phyloP scores from a whole-genome alignment of 495 filamentous ascomycete species.

The Tuber microsphaerosporum region DNA sequence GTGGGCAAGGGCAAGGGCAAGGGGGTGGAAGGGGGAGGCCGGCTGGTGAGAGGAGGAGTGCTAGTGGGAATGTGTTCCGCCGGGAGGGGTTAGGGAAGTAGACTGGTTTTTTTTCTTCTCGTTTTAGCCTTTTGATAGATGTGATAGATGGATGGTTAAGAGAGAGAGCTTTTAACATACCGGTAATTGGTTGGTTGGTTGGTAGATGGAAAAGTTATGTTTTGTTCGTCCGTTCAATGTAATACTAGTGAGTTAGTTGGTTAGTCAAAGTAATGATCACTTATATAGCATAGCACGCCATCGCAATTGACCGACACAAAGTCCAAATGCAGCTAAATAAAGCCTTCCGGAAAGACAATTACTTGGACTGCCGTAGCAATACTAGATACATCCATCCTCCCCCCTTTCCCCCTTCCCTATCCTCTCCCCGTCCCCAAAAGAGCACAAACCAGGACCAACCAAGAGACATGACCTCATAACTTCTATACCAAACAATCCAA shows the following conservation, averaged over 20 bases:
- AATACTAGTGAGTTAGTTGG: background rate
- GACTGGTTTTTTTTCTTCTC: constrained; percentile 16
- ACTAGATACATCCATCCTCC: background rate
- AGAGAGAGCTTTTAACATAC: background rate
- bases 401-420: background rate
- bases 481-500: background rate
- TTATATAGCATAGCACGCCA: background rate
- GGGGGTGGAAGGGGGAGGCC: constrained; percentile 44
- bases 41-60: constrained; percentile 54
- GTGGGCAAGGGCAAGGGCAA: no score
- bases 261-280: background rate
- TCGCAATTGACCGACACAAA: background rate
- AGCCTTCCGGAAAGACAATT: background rate
- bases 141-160: background rate
- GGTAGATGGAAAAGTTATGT: background rate
- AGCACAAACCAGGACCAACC: background rate
- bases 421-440: background rate
- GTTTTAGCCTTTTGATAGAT: background rate
- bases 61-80: constrained; percentile 66
- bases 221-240: background rate
- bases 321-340: background rate
- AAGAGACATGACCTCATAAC: background rate
- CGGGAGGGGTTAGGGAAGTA: constrained; percentile 31
- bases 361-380: background rate
- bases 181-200: no score